Evolutionary conservation across 192 early-diverging fungal species (phyloP), one percentile per base, ranked within the genome.

Genomic region (Diversispora epigaea): DNA sequence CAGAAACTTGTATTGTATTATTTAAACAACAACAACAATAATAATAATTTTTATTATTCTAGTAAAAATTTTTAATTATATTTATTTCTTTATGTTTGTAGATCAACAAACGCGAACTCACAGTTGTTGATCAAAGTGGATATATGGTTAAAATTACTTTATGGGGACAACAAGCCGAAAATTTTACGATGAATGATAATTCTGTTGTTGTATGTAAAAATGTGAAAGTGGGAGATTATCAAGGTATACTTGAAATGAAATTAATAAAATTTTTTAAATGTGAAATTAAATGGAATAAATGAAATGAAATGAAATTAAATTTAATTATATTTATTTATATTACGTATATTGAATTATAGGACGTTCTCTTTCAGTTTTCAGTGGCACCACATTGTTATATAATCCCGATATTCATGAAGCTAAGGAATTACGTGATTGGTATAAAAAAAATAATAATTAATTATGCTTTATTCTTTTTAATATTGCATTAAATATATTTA

Each of bases 191-290:
- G 22, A 76, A 78, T 15, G 65, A 79, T 32, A 62, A 77, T 47
- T 82, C 92, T 14, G 86, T 99, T 4, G 74, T 97, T 71, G 92
- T 91, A 6, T 85, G 93, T 61, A 98, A 98, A 82, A 93, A 92
- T 8, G 86, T 83, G n/a, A 88, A 89, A 57, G 90, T 99, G 71
- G 85, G 86, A 68, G 96, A 99, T 70, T 99, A 90, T 86, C 89
- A 90, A 47, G 95, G 94, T 57, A 62, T n/a, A 44, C 22, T 6
- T 15, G 3, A 45, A 40, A 43, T 6, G 14, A 46, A 11, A 70
- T 44, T 3, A 6, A n/a, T n/a, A 61, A 76, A n/a, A 21, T 21
- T 5, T 22, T 60, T 10, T 22, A 56, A 19, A 6, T 56, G 50
- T 54, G 3, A 62, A 76, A 70, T 19, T 76, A 39, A 25, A 52